Evolutionary conservation across 495 filamentous ascomycete species (phyloP), one percentile per base, ranked within the genome.

Genomic region (Hypoxylon fuscum): DNA sequence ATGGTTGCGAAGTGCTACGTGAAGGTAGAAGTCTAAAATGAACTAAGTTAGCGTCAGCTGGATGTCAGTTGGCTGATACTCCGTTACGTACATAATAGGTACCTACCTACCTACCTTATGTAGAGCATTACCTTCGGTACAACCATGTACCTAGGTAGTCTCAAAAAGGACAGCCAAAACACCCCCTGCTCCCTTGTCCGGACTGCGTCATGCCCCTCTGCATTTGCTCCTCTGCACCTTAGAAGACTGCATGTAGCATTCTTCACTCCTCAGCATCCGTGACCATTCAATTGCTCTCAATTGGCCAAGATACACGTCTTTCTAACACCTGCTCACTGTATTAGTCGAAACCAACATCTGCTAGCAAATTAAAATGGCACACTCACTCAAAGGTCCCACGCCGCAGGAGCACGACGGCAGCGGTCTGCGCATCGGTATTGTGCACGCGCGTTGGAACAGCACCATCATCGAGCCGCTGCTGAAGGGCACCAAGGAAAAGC

Each of bases 361-460:
- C 10, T 1, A 38, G 14, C 12, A 8, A 23, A 15, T 17, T 25
- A 66, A 56, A 9, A 60, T 60, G 56, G 56, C 63, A 51, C 63
- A 66, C 63, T 66, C 80, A 18, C 69, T 72, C 69, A 82, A 83
- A 59, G 77, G 79, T 44, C 78, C 77, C 4, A 66, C 69, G 43
- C 77, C 75, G 34, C 74, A 80, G 64, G 62, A 72, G 67, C 77
- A 78, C 74, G 76, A 85, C 75, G 95, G 95, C 69, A 90, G 89
- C 67, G 83, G 80, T 59, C 85, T 98, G 59, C 91, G 95, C 64
- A 88, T 98, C 70, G 93, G 89, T 51, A 97, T 98, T 68, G 85
- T 98, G 25, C 95, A 97, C 76, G 95, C 93, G 20, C 87, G 95
- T 60, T 98, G 95, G 95, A 98, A 98, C 76, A 86, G 82, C 45